phyloP scores from a whole-genome alignment of 2,329 filamentous ascomycete species.

The Claviceps africana region DNA sequence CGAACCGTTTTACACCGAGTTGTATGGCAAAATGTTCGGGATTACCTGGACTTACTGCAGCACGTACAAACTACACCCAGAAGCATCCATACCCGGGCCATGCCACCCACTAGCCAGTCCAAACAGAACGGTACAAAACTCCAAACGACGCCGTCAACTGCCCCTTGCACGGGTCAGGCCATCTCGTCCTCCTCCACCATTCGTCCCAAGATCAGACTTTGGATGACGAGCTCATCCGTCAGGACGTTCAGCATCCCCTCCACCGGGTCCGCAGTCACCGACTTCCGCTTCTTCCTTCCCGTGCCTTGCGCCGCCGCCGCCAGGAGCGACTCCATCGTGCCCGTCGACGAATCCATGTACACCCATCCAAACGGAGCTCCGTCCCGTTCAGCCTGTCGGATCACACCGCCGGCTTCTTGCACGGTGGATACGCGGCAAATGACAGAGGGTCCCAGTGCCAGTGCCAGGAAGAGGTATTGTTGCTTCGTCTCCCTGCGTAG shows the following conservation, averaged over 20 bases:
- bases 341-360: conserved; percentile 56
- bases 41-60: no score
- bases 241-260: conserved; percentile 50
- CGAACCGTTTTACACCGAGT: no score
- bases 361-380: conserved; percentile 56
- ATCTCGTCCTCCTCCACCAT: conserved; percentile 46
- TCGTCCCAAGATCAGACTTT: conserved; percentile 78
- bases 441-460: conserved; percentile 55
- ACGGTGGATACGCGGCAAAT: conserved; percentile 53
- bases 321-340: conserved; percentile 38
- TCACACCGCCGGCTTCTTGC: conserved; percentile 45
- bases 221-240: conserved; percentile 75
- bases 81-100: no score
- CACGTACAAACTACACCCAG: no score
- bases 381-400: conserved; percentile 36
- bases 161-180: not conserved
- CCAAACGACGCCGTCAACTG: not conserved
- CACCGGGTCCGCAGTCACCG: conserved; percentile 14
- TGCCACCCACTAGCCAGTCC: no score
- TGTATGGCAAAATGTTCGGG: no score
- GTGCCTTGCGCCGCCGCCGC: conserved; percentile 10
- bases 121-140: no score
- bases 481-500: conserved; percentile 49
- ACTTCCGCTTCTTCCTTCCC: conserved; percentile 28
- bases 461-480: conserved; percentile 67